Base-by-base conservation (phyloP, 2,329 filamentous ascomycete genomes). In the Whalleya microplaca region DNA sequence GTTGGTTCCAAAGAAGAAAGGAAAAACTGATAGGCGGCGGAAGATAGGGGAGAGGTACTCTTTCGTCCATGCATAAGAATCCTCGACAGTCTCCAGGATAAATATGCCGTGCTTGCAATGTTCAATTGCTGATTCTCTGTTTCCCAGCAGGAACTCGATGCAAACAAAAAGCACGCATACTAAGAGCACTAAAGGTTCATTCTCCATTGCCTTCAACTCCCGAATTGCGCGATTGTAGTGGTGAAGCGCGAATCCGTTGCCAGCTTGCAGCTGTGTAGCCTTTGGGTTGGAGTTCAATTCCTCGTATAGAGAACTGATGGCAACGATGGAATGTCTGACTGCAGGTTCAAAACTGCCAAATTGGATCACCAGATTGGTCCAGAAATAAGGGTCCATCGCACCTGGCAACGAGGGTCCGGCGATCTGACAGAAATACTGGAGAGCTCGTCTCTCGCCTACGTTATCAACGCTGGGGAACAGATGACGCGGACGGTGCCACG, bases 131-230 rank as follows among this genome's bases (percentile, higher is more conserved):
- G 69, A 66, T 5, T 68, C 60, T 18, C 63, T 64, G 61, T 78
- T 70, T 8, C 71, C 75, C 0, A 72, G 71, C 1, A 79, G 64
- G 53, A 76, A 72, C 58, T 79, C 77, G 51, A 79, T 74, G 57
- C 76, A 79, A 37, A 76, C 69, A 54, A 80, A 79, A 16, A 79
- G 63, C 2, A 78, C 56, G 53, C 76, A 79, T 0, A 75, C 71
- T 0, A 77, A 55, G 2, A 79, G 61, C 2, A 78, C 71, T 0
- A 72, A 63, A 29, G 75, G 71, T 16, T 74, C 65, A 21, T 72
- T 69, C 43, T 63, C 51, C 2, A 67, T 65, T 1, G 66, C 56
- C 9, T 71, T 65, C 0, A 77, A 61, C 16, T 70, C 61, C 29
- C 66, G 63, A 21, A 79, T 75, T 1, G 77, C 76, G 0, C 68